phyloP scores from a whole-genome alignment of 1,284 basidiomycete genomes.

The Cryptococcus maquisensis region DNA sequence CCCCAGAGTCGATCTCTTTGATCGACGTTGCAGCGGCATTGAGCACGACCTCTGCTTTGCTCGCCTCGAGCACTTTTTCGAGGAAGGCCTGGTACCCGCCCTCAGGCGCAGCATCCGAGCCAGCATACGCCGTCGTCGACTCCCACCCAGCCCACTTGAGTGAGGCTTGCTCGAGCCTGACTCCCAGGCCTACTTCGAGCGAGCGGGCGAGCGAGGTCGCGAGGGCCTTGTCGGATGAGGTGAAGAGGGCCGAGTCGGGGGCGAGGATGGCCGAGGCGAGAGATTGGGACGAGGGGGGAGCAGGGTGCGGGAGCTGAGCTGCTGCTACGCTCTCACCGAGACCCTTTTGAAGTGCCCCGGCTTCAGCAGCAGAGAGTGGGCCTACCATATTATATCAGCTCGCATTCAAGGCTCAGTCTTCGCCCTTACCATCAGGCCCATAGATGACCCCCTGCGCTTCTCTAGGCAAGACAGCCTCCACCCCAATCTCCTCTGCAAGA shows the following conservation, averaged over 20 bases:
- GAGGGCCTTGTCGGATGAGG: slow-evolving; percentile 19
- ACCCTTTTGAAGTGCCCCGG: slow-evolving; percentile 22
- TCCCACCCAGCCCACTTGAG: slow-evolving; percentile 49
- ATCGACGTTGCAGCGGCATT: slow-evolving; percentile 29
- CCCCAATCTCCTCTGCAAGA: slow-evolving; percentile 47
- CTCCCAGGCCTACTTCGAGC: slow-evolving; percentile 52
- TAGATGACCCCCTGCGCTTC: slow-evolving; percentile 37
- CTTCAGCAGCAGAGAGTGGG: slow-evolving; percentile 18
- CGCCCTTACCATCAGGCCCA: slow-evolving; percentile 36
- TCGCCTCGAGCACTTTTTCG: slow-evolving; percentile 41
- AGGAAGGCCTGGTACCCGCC: slow-evolving; percentile 53
- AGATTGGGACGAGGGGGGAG: slow-evolving; percentile 16
- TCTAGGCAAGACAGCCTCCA: slow-evolving; percentile 44
- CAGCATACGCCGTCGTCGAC: slow-evolving; percentile 46
- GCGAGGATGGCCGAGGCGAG: slow-evolving; percentile 41
- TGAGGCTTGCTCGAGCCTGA: slow-evolving; percentile 48
- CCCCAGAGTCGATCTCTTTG: slow-evolving; percentile 13
- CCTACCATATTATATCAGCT: slow-evolving; percentile 9
- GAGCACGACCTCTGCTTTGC: slow-evolving; percentile 43
- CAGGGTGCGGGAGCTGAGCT: slow-evolving; percentile 16
- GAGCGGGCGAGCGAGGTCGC: slow-evolving; percentile 48
- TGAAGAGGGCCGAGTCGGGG: slow-evolving; percentile 35
- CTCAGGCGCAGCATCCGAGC: slow-evolving; percentile 53
- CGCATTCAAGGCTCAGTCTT: background rate
- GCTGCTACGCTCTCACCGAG: slow-evolving; percentile 36